Evolutionary conservation across 2,329 filamentous ascomycete genomes (phyloP).

Genomic region (Tolypocladium tropicale): DNA sequence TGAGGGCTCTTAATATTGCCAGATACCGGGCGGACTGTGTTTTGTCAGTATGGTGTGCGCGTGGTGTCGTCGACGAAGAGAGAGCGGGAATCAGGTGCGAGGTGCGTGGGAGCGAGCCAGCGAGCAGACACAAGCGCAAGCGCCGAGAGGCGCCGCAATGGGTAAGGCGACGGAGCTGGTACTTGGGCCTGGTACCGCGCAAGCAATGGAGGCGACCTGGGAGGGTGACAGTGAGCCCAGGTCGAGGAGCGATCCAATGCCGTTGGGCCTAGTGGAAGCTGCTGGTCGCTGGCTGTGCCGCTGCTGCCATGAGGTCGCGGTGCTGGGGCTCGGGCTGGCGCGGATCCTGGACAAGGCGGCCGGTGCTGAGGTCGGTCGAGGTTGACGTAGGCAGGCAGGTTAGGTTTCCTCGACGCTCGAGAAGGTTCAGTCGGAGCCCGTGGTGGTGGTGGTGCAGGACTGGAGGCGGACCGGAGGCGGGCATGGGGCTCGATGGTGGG

Average conservation of each 20-base stretch:
- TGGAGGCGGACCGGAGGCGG: neutral
- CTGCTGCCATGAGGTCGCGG: neutral
- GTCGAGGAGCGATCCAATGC: neutral
- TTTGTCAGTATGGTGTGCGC: neutral
- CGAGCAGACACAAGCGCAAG: neutral
- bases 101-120: neutral
- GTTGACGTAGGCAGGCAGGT: neutral
- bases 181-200: neutral
- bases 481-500: neutral
- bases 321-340: neutral
- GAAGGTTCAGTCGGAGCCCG: neutral
- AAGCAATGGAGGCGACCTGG: neutral
- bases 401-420: neutral
- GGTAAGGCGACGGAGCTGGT: neutral
- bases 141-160: neutral
- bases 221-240: neutral
- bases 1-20: constrained; percentile 1
- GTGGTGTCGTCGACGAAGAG: neutral
- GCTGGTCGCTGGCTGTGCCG: neutral
- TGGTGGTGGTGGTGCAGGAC: neutral
- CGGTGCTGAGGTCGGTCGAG: neutral
- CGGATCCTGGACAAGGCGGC: neutral
- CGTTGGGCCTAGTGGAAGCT: neutral
- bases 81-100: neutral
- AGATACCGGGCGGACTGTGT: neutral